Base-by-base conservation (phyloP, 2,329 filamentous ascomycete species). In the Colletotrichum brevisporum region DNA sequence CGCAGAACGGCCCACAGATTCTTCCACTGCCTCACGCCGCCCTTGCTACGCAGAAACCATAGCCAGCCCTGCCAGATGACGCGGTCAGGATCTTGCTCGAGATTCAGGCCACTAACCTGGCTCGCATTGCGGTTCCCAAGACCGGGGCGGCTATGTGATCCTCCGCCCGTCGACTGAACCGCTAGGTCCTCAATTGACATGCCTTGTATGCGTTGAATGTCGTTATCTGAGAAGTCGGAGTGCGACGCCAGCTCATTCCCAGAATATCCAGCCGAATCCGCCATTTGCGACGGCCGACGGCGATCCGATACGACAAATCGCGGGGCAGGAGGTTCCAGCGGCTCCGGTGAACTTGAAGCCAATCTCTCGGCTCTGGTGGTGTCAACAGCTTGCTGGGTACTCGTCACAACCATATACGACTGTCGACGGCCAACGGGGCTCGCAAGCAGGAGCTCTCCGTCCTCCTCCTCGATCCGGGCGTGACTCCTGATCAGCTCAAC, bases 51-150 rank as follows among this genome's bases (percentile, higher is more conserved):
- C 65, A 98, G 88, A 71, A 94, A 90, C 79, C 93, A 92, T 39
- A 98, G 88, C 86, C 94, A 95, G 59, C 95, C 95, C 77, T 98
- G 94, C 88, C 93, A 97, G 52, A 98, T 88, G n/a, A 98, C 92
- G 27, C 95, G 91, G 78, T 97, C 95, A 1, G 92, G 90, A 71
- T 96, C 94, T 63, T 86, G 84, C 63, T 91, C 86, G 48, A 84
- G 73, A 68, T 83, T 82, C 72, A 84, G 79, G 60, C 85, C 89
- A 74, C 90, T 92, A 59, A 87, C 79, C 75, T 93, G 91, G 77
- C 89, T 92, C 9, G 84, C 77, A 61, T 91, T 92, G 53, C 88
- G 85, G 58, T 79, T 78, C 47, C 76, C 79, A 13, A 82, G 68
- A 54, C 78, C 79, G 45, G 81, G 79, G 41, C 77, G 77, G 3